Percentiles rank a stretch among this genome's conserved stretches.
phyloP scores from a whole-genome alignment of 2,329 filamentous ascomycete genomes.

The Didymella arachidicola region DNA sequence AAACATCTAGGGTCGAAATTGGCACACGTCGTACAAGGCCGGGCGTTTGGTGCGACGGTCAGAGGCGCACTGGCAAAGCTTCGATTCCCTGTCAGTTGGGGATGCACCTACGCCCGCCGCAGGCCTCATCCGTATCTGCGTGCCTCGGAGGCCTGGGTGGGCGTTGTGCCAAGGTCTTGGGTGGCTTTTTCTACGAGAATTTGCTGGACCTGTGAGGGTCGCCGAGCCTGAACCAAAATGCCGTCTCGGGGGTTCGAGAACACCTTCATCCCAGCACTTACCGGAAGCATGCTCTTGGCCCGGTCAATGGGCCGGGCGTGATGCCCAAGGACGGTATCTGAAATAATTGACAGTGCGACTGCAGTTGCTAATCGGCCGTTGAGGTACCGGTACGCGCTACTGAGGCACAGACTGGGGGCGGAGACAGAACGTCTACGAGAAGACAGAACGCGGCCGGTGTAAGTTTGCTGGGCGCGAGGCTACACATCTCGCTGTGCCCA shows the following conservation, averaged over 20 bases:
- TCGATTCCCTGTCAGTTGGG: constrained; percentile 30
- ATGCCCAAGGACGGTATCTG: constrained; percentile 23
- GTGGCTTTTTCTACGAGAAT: constrained; percentile 40
- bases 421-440: constrained; percentile 24
- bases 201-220: constrained; percentile 32
- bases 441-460: neutral
- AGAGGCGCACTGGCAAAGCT: constrained; percentile 36
- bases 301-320: constrained; percentile 28
- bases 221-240: constrained; percentile 38
- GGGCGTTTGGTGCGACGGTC: constrained; percentile 10
- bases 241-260: constrained; percentile 46
- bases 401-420: constrained; percentile 23
- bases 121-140: constrained; percentile 32
- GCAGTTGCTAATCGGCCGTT: constrained; percentile 24
- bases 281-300: constrained; percentile 46
- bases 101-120: constrained; percentile 25
- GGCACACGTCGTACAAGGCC: constrained; percentile 13
- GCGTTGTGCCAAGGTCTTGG: constrained; percentile 49
- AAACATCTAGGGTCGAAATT: constrained; percentile 4
- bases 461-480: constrained; percentile 3
- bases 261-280: constrained; percentile 31
- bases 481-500: constrained; percentile 1
- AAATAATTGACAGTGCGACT: constrained; percentile 13
- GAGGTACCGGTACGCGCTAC: constrained; percentile 22
- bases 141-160: constrained; percentile 15